Evolutionary conservation across 1,139 yeast species (phyloP).

Genomic region (Ogataea hybrid): DNA sequence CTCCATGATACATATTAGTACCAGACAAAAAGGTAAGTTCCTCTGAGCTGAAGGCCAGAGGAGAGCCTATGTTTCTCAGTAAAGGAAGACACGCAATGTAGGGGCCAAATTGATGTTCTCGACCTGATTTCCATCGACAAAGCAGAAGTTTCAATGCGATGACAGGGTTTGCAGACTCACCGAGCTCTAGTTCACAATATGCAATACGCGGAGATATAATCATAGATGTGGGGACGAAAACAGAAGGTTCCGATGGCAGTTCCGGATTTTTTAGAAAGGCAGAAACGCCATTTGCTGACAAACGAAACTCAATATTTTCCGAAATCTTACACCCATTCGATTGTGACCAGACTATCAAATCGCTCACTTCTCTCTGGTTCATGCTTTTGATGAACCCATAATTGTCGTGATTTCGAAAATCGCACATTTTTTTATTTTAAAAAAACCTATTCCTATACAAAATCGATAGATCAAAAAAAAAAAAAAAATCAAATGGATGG

Average conservation of each 20-base stretch:
- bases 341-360: background rate
- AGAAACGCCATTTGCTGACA: background rate
- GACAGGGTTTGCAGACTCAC: constrained; percentile 7
- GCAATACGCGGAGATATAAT: background rate
- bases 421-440: no score
- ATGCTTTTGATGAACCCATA: background rate
- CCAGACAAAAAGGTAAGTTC: constrained; percentile 54
- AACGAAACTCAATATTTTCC: background rate
- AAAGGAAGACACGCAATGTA: constrained; percentile 62
- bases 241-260: background rate
- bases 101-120: constrained; percentile 33
- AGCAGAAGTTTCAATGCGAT: constrained; percentile 22
- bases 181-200: constrained; percentile 1
- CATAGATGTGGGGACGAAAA: background rate
- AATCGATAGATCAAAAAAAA: no score
- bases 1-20: constrained; percentile 42
- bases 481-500: no score
- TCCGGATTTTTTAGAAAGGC: background rate
- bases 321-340: background rate
- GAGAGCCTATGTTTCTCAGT: constrained; percentile 49
- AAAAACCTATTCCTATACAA: no score
- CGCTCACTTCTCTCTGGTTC: background rate
- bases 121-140: constrained; percentile 9
- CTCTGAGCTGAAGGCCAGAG: constrained; percentile 56
- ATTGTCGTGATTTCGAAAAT: no score